A percentile compares a stretch with the other conserved stretches of the same genome.
Evolutionary conservation across 305 asterid genomes (phyloP).

Genomic region (Fraxinus paxiana): DNA sequence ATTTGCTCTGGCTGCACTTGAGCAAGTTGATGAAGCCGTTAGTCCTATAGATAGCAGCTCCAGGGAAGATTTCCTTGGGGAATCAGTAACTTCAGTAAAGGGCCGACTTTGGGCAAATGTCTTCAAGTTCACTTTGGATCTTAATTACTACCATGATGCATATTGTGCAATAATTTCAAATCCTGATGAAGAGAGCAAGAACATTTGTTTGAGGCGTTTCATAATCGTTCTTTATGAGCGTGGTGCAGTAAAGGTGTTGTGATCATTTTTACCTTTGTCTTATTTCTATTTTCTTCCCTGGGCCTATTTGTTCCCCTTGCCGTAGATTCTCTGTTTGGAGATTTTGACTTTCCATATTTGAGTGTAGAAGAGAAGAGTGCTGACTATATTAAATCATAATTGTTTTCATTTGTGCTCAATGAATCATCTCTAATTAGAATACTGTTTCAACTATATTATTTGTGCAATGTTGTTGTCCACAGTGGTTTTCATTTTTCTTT

Average conservation of each 20-base stretch:
- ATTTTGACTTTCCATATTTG: slow-evolving; percentile 14
- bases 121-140: slow-evolving; percentile 75
- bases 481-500: slow-evolving; percentile 11
- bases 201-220: slow-evolving; percentile 86
- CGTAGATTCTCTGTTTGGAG: slow-evolving; percentile 20
- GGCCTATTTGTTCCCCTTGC: slow-evolving; percentile 4
- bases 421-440: slow-evolving; percentile 1
- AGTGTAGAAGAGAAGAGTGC: slow-evolving; percentile 11
- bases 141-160: slow-evolving; percentile 71
- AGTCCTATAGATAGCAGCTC: slow-evolving; percentile 38
- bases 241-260: slow-evolving; percentile 75
- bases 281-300: slow-evolving; percentile 23
- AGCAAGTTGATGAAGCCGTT: slow-evolving; percentile 94
- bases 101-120: slow-evolving; percentile 95
- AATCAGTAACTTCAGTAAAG: slow-evolving; percentile 59
- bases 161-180: slow-evolving; percentile 90
- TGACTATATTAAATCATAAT: not conserved
- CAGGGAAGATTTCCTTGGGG: slow-evolving; percentile 43
- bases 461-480: not conserved
- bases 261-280: slow-evolving; percentile 9
- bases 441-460: slow-evolving; percentile 3
- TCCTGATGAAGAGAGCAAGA: slow-evolving; percentile 94
- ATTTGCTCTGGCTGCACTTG: slow-evolving; percentile 89
- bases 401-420: slow-evolving; percentile 1
- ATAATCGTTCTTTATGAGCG: slow-evolving; percentile 83